Percentiles rank a stretch among this genome's conserved stretches.
These are phyloP conservation scores for Escallonia rubra DNA, from an alignment of 129 eudicot species.

Conservation along the genomic window DNA sequence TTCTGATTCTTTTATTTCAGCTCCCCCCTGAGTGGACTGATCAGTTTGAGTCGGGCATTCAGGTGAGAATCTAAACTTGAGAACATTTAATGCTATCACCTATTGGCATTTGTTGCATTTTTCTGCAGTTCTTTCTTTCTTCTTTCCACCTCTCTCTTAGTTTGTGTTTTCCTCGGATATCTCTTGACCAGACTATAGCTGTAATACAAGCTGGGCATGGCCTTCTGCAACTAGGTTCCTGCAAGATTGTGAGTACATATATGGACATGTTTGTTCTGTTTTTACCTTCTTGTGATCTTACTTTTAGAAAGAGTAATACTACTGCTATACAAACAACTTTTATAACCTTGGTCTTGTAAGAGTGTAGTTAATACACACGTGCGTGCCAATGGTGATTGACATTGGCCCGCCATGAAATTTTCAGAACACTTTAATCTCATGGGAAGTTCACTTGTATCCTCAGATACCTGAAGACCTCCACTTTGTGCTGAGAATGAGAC, in stretches of 20 bases:
- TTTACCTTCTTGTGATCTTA: not conserved
- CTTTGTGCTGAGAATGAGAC: slow-evolving; percentile 97
- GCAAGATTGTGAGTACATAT: slow-evolving; percentile 89
- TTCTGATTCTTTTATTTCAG: slow-evolving; percentile 34
- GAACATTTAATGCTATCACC: not conserved
- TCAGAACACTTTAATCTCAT: not conserved
- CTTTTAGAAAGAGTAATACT: too few relatives aligned
- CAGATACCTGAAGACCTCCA: slow-evolving; percentile 97
- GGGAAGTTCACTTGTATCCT: not conserved
- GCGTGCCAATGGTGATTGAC: not conserved
- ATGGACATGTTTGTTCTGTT: not conserved
- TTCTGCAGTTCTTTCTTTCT: not conserved
- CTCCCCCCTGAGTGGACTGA: slow-evolving; percentile 96
- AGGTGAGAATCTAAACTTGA: slow-evolving; percentile 32
- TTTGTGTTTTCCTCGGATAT: not conserved
- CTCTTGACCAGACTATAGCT: slow-evolving; percentile 70
- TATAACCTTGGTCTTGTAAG: too few relatives aligned
- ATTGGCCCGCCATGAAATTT: not conserved
- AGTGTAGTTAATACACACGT: not conserved
- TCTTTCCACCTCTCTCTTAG: not conserved
- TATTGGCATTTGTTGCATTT: slow-evolving; percentile 1
- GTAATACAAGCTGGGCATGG: slow-evolving; percentile 99
- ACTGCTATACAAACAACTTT: too few relatives aligned
- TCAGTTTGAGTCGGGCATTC: slow-evolving; percentile 96
- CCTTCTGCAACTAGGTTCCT: slow-evolving; percentile 93